Conservation (phyloP, 2,329 filamentous ascomycete genomes). For the Fusarium domesticum region DNA sequence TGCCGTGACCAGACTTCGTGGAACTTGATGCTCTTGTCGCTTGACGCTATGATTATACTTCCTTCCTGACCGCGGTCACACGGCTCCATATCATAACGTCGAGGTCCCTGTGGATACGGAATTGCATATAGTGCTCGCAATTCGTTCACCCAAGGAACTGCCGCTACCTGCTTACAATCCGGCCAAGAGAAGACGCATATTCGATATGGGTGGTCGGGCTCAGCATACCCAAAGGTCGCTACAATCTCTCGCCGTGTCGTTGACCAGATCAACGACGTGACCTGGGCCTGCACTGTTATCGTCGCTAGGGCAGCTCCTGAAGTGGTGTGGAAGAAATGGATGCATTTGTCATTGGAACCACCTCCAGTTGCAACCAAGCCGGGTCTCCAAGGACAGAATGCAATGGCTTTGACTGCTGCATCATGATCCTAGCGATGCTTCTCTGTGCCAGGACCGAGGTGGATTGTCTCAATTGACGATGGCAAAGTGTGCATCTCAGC, state of each 20-base stretch:
- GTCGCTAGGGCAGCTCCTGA: constrained; percentile 83
- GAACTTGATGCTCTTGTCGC: constrained; percentile 90
- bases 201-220: constrained; percentile 83
- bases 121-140: constrained; percentile 85
- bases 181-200: constrained; percentile 96
- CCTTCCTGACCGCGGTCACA: constrained; percentile 34
- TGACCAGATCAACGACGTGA: constrained; percentile 91
- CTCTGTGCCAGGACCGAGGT: constrained; percentile 54
- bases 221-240: constrained; percentile 89
- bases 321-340: constrained; percentile 89
- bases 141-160: constrained; percentile 78
- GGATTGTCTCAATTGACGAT: constrained; percentile 36
- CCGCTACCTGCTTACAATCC: constrained; percentile 78
- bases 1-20: constrained; percentile 86
- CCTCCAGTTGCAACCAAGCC: constrained; percentile 86
- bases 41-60: constrained; percentile 87
- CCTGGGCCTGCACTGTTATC: constrained; percentile 89
- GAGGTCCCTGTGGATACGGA: constrained; percentile 62
- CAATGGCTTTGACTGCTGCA: constrained; percentile 93
- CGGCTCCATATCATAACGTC: constrained; percentile 28
- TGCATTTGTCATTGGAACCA: constrained; percentile 89
- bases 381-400: constrained; percentile 92
- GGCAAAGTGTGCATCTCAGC: constrained; percentile 32
- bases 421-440: constrained; percentile 74
- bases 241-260: constrained; percentile 81